phyloP scores from a whole-genome alignment of 2,329 filamentous ascomycete genomes.

The Dothistroma septosporum region DNA sequence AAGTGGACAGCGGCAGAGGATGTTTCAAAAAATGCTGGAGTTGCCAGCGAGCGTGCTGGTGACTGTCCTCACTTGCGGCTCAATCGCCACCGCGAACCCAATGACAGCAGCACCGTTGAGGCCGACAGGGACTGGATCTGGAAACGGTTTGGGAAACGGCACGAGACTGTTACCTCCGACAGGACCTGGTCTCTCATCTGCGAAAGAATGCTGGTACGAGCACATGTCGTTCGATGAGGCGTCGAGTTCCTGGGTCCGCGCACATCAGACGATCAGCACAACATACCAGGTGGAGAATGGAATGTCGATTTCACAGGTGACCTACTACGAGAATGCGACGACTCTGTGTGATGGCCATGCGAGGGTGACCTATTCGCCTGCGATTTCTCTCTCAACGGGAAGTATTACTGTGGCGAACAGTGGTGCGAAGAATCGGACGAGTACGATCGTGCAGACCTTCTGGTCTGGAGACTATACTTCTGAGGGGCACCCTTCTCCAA shows the following conservation, averaged over 20 bases:
- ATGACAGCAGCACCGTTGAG: not conserved
- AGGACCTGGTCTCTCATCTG: constrained; percentile 11
- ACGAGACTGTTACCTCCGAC: constrained; percentile 5
- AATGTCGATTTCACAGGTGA: constrained; percentile 15
- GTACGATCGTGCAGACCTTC: constrained; percentile 10
- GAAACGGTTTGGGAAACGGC: constrained; percentile 4
- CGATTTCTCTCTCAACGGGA: constrained; percentile 18
- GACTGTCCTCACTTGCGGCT: constrained; percentile 11
- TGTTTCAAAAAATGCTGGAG: constrained; percentile 11
- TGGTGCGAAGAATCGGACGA: constrained; percentile 11
- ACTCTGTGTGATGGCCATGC: constrained; percentile 33
- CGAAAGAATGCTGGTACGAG: constrained; percentile 6
- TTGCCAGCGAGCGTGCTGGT: constrained; percentile 18
- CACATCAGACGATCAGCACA: constrained; percentile 6
- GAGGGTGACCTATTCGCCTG: constrained; percentile 27
- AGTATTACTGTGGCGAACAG: constrained; percentile 10
- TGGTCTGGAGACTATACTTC: constrained; percentile 12
- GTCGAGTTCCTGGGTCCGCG: not conserved
- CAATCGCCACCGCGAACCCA: not conserved
- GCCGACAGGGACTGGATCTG: not conserved
- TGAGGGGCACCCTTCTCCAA: constrained; percentile 16
- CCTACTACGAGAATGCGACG: constrained; percentile 29
- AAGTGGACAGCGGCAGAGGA: not conserved
- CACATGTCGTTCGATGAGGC: not conserved
- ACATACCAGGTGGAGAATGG: constrained; percentile 17